Evolutionary conservation across 768 basidiomycete species (phyloP), one percentile per base, ranked within the genome.

Genomic region (Sporobolomyces roseus): DNA sequence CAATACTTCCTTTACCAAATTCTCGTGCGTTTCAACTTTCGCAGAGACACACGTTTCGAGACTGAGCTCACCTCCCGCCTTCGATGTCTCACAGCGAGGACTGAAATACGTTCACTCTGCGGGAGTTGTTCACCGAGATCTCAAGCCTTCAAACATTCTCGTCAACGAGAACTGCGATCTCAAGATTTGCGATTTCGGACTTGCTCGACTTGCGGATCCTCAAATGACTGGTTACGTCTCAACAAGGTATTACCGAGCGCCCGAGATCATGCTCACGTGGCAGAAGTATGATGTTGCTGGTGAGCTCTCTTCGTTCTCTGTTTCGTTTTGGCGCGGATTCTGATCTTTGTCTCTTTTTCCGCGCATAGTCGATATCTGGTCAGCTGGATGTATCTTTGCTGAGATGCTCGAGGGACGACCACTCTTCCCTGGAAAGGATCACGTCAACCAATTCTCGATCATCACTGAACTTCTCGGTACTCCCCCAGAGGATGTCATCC

Each of bases 151-250:
- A 78, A 99, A 99, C 79, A 98, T 99, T 75, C 89, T 99, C 71
- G 93, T 99, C 73, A 99, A 99, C 78, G 96, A 99, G 81, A 99
- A 99, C 79, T 99, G 96, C 78, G 96, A 99, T 80, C 84, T 99
- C 75, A 96, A 94, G 92, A 98, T 98, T 77, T 99, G 96, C 78
- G 96, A 99, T 80, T 99, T 99, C 79, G 96, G 96, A 66, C 84
- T 99, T 46, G 96, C 96, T 41, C 90, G 96, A 60, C 93, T 99
- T 72, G 96, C 98, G 80, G 96, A 99, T 78, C 94, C 94, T 7
- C 96, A 99, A 79, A 99, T 99, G 96, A 99, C 96, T 1, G 96
- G 96, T 70, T 99, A 98, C 78, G 96, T 98, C 69, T 98, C 96
- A 65, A 99, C 96, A 59, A 84, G 96, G 74, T 99, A 99, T 81